A percentile compares a stretch with the other conserved stretches of the same genome.
Conservation (phyloP, 2,329 filamentous ascomycete species). For the Clarireedia paspali region DNA sequence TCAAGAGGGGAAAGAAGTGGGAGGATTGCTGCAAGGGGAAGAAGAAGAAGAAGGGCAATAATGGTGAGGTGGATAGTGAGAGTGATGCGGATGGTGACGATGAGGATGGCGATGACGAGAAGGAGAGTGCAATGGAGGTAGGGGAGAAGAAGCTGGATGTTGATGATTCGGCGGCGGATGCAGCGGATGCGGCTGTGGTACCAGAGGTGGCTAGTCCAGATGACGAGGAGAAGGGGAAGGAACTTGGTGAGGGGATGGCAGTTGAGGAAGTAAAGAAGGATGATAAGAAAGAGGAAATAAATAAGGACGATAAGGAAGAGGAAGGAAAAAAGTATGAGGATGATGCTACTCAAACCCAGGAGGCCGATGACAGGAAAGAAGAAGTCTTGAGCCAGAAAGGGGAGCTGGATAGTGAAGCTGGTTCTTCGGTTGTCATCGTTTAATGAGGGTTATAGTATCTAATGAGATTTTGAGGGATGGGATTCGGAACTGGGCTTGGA, state of each 20-base stretch:
- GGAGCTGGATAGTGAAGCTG: not conserved
- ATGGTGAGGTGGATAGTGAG: conserved; percentile 38
- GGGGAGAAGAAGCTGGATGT: conserved; percentile 10
- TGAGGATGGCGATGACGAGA: conserved; percentile 1
- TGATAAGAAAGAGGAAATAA: not conserved
- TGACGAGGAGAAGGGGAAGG: not conserved
- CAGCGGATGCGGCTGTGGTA: conserved; percentile 4
- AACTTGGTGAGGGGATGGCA: not conserved
- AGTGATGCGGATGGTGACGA: conserved; percentile 33
- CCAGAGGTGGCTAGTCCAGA: not conserved
- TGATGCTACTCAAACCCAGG: not conserved
- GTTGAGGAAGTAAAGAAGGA: not conserved
- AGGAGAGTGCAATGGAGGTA: conserved; percentile 3
- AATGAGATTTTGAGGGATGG: not conserved
- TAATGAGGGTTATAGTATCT: not conserved
- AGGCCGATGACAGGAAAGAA: not conserved
- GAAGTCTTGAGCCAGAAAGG: not conserved
- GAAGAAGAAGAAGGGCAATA: conserved; percentile 27
- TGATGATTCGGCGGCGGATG: conserved; percentile 10
- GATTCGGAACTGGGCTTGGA: not conserved
- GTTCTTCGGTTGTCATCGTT: conserved; percentile 5
- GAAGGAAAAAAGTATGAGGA: not conserved
- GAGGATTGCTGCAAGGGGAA: conserved; percentile 13
- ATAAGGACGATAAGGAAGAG: not conserved
- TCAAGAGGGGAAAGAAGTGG: conserved; percentile 19